Percentiles rank a stretch among this genome's conserved stretches.
Evolutionary conservation across 1,284 basidiomycete genomes (phyloP).

Genomic region (Tremellales sp.): DNA sequence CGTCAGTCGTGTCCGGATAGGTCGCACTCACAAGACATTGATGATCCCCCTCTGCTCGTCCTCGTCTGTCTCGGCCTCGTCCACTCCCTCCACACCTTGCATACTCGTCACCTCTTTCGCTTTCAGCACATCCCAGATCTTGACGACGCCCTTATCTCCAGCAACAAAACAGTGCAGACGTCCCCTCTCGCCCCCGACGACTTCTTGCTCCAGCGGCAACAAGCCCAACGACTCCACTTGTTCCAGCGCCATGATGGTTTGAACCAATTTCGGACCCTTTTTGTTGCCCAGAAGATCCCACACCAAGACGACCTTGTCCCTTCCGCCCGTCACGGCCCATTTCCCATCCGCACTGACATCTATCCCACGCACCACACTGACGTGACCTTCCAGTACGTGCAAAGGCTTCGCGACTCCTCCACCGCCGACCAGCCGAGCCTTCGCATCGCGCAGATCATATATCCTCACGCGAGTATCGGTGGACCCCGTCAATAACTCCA

Average conservation of each 20-base stretch:
- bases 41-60: conserved; percentile 60
- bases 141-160: conserved; percentile 78
- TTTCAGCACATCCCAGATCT: conserved; percentile 73
- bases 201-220: conserved; percentile 50
- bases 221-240: conserved; percentile 79
- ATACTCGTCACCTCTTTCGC: conserved; percentile 64
- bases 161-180: conserved; percentile 73
- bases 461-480: conserved; percentile 85
- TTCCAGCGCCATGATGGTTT: conserved; percentile 81
- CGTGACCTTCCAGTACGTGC: conserved; percentile 81
- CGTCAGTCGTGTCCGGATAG: conserved; percentile 19
- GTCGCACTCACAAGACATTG: conserved; percentile 23
- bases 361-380: conserved; percentile 81
- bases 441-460: conserved; percentile 71
- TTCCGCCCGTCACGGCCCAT: conserved; percentile 80
- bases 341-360: conserved; percentile 78
- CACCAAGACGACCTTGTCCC: conserved; percentile 83
- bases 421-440: conserved; percentile 53
- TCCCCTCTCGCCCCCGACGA: conserved; percentile 36
- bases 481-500: conserved; percentile 83
- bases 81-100: conserved; percentile 48
- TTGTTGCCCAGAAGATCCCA: conserved; percentile 66
- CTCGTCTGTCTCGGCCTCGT: conserved; percentile 57
- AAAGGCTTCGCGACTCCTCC: conserved; percentile 62
- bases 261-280: conserved; percentile 59